Evolutionary conservation across 1,284 basidiomycete genomes (phyloP).

Genomic region (Rhodotorula sp.): DNA sequence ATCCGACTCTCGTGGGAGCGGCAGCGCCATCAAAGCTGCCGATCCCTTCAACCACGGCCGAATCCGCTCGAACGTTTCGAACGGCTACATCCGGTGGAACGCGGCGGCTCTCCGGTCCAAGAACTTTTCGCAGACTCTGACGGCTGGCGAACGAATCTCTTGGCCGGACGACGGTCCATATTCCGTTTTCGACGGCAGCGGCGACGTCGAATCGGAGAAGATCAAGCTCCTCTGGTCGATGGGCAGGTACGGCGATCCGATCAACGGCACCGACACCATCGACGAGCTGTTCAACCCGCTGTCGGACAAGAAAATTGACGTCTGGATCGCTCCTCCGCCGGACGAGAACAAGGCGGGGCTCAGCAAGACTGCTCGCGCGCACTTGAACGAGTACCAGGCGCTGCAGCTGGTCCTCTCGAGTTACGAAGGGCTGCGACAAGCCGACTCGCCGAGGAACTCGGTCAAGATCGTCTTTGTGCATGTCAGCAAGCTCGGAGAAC

Average conservation of each 20-base stretch:
- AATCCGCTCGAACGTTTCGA: background rate
- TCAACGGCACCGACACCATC: slow-evolving; percentile 14
- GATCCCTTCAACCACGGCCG: slow-evolving; percentile 17
- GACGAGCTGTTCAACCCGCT: slow-evolving; percentile 10
- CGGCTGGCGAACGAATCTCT: background rate
- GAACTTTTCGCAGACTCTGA: background rate
- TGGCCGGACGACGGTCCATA: background rate
- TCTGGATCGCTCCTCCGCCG: slow-evolving; percentile 14
- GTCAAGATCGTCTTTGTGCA: slow-evolving; percentile 46
- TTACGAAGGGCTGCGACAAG: slow-evolving; percentile 44
- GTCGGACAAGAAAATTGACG: background rate
- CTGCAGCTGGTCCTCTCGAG: slow-evolving; percentile 47
- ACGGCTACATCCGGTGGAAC: slow-evolving; percentile 17
- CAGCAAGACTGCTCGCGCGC: slow-evolving; percentile 38
- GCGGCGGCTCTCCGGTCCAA: background rate
- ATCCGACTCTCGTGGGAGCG: slow-evolving; percentile 20
- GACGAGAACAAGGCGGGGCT: slow-evolving; percentile 16
- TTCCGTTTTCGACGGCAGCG: background rate
- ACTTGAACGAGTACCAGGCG: slow-evolving; percentile 45
- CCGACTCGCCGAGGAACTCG: slow-evolving; percentile 40
- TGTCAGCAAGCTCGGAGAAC: slow-evolving; percentile 38
- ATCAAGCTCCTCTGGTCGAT: slow-evolving; percentile 16
- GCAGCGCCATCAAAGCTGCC: slow-evolving; percentile 12
- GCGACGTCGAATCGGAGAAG: background rate
- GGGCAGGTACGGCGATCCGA: background rate